Conservation (phyloP, 169 alveolate species). For the Babesia ovata region DNA sequence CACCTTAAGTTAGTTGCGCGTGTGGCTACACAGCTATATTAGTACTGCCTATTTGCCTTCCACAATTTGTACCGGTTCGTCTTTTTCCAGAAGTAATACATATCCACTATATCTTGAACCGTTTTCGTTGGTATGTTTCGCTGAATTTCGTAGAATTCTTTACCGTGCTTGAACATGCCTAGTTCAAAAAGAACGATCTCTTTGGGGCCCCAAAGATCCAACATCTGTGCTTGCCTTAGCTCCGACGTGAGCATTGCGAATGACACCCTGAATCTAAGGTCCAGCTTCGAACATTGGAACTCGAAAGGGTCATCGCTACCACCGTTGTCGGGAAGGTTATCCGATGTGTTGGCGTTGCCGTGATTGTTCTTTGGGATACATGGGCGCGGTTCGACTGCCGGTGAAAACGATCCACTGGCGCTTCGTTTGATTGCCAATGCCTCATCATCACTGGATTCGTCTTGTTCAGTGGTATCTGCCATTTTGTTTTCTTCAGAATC, state of each 20-base stretch:
- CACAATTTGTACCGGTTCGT: constrained; percentile 80
- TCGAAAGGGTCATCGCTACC: constrained; percentile 27
- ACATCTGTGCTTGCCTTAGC: constrained; percentile 64
- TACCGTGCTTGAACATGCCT: constrained; percentile 81
- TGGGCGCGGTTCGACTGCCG: too few species aligned
- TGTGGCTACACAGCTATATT: neutral
- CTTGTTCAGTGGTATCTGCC: neutral
- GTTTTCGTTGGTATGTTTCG: constrained; percentile 77
- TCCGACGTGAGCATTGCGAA: constrained; percentile 55
- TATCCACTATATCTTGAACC: constrained; percentile 80
- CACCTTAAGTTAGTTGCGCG: neutral
- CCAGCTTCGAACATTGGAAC: constrained; percentile 59
- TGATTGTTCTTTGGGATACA: neutral
- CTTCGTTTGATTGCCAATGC: neutral
- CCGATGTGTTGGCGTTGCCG: neutral
- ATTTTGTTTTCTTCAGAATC: neutral
- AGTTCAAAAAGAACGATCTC: constrained; percentile 82
- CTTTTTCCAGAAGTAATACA: constrained; percentile 84
- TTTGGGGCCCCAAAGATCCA: constrained; percentile 86
- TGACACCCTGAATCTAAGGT: constrained; percentile 42
- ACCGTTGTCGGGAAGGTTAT: neutral
- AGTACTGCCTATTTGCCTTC: constrained; percentile 75
- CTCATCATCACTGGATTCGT: neutral
- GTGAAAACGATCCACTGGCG: too few species aligned
- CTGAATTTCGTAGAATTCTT: constrained; percentile 80